These are phyloP conservation scores for Chamaenerion angustifolium DNA, from an alignment of 345 rosid genomes.

Conservation along the genomic window DNA sequence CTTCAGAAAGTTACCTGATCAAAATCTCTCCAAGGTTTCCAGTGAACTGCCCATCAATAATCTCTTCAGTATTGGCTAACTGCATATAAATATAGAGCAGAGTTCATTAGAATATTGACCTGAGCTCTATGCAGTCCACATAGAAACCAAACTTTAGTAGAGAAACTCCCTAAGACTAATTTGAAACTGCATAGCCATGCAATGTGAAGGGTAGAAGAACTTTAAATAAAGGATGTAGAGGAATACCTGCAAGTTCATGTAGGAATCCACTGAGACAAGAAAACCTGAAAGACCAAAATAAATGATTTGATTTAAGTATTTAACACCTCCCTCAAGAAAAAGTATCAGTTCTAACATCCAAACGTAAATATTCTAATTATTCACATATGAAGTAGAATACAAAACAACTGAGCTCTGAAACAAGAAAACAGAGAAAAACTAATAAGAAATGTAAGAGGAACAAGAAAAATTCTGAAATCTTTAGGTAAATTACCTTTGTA, in stretches of 20 bases:
- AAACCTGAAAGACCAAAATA: slow-evolving; percentile 33
- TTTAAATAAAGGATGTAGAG: not conserved
- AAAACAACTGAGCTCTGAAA: not conserved
- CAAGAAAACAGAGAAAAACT: not conserved
- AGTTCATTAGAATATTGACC: too few species aligned
- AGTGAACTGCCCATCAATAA: slow-evolving; percentile 68
- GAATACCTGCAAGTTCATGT: slow-evolving; percentile 88
- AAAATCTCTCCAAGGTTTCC: slow-evolving; percentile 86
- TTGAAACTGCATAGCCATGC: too few species aligned
- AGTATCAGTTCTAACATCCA: too few species aligned
- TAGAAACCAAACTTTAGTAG: too few species aligned
- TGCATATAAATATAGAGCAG: slow-evolving; percentile 13
- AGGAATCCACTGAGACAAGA: slow-evolving; percentile 88
- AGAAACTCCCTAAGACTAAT: too few species aligned
- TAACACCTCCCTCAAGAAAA: not conserved
- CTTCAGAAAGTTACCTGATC: slow-evolving; percentile 43
- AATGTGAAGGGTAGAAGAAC: too few species aligned
- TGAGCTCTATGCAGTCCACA: too few species aligned
- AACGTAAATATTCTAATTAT: too few species aligned
- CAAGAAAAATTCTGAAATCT: not conserved
- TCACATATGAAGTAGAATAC: too few species aligned
- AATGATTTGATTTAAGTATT: not conserved
- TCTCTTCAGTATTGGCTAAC: slow-evolving; percentile 88
- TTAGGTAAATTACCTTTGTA: slow-evolving; percentile 39
- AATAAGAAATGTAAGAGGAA: not conserved